Percentiles rank a stretch among this genome's conserved stretches.
These are phyloP conservation scores for Mucor velutinosus DNA, from an alignment of 371 early-diverging fungal genomes.

Conservation along the genomic window DNA sequence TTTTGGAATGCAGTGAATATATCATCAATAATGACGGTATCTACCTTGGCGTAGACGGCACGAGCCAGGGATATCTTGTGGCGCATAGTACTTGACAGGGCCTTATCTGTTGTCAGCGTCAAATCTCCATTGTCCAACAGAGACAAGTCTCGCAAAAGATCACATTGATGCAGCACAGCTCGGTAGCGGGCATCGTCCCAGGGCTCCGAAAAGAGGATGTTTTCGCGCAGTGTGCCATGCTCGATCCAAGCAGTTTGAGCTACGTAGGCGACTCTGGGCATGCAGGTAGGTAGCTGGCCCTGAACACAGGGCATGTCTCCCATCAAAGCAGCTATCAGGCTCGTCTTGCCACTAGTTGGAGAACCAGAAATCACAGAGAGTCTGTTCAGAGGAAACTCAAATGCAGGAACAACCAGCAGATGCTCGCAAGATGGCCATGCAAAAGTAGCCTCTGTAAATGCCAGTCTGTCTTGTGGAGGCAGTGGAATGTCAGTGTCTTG, in stretches of 20 bases:
- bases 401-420: conserved; percentile 22
- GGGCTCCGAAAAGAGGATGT: conserved; percentile 79
- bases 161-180: conserved; percentile 68
- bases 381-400: conserved; percentile 58
- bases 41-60: conserved; percentile 70
- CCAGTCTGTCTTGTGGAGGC: not conserved
- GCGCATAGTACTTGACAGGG: conserved; percentile 59
- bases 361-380: conserved; percentile 67
- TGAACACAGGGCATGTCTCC: conserved; percentile 59
- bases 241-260: conserved; percentile 83
- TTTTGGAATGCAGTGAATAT: conserved; percentile 63
- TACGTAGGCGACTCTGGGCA: conserved; percentile 71
- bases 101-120: conserved; percentile 45
- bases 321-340: conserved; percentile 67
- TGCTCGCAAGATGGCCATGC: conserved; percentile 22
- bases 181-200: conserved; percentile 69
- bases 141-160: conserved; percentile 74
- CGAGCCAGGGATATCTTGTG: conserved; percentile 77
- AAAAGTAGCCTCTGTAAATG: conserved; percentile 18
- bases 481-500: not conserved
- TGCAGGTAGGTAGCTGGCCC: conserved; percentile 31
- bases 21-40: conserved; percentile 72
- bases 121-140: conserved; percentile 78
- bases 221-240: conserved; percentile 77
- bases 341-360: conserved; percentile 68